Evolutionary conservation across 1,284 basidiomycete genomes (phyloP).

Genomic region (Mycosarcoma mackinlayi): DNA sequence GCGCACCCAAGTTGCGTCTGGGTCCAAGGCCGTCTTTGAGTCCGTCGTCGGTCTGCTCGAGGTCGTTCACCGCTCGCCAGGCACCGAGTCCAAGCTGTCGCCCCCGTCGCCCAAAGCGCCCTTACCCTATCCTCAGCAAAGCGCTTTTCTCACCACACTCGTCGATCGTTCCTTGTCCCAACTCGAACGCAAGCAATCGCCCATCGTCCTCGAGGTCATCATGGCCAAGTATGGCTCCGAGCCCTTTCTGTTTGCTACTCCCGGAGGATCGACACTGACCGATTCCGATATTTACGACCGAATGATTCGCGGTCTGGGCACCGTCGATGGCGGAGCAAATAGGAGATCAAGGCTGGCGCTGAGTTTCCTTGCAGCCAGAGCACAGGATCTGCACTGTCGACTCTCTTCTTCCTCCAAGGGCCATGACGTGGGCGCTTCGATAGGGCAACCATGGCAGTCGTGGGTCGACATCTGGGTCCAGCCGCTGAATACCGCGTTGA

Average conservation of each 20-base stretch:
- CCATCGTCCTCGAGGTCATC: constrained; percentile 42
- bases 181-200: constrained; percentile 48
- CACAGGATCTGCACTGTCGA: constrained; percentile 21
- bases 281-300: constrained; percentile 42
- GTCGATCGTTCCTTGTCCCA: constrained; percentile 28
- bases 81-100: not conserved
- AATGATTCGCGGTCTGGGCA: constrained; percentile 43
- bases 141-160: constrained; percentile 27
- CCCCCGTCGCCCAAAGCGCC: constrained; percentile 1
- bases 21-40: constrained; percentile 41
- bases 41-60: constrained; percentile 24
- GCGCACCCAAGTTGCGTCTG: constrained; percentile 33
- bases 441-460: constrained; percentile 15
- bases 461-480: constrained; percentile 34
- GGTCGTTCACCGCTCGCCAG: constrained; percentile 9
- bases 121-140: constrained; percentile 23
- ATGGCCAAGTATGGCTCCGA: constrained; percentile 40
- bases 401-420: constrained; percentile 13
- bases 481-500: constrained; percentile 21
- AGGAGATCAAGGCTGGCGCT: constrained; percentile 34
- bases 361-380: constrained; percentile 30
- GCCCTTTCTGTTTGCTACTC: constrained; percentile 22
- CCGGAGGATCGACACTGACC: constrained; percentile 8
- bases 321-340: constrained; percentile 44
- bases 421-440: not conserved